phyloP scores from a whole-genome alignment of 73 alveolate genomes.

The Paraurostyla sp. region DNA sequence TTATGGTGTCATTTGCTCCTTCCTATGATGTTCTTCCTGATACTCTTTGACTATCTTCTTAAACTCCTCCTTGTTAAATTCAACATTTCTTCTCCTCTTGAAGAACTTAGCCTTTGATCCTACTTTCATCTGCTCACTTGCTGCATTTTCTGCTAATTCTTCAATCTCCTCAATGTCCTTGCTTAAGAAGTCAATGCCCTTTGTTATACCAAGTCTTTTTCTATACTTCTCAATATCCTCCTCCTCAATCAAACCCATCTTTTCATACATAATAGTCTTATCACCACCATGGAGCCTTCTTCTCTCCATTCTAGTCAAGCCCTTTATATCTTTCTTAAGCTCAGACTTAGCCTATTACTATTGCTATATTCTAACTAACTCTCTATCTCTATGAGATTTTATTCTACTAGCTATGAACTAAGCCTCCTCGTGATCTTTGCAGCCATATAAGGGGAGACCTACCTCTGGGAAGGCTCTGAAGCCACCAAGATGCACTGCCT shows the following conservation, averaged over 20 bases:
- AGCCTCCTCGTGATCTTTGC: slow-evolving; percentile 73
- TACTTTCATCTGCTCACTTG: slow-evolving; percentile 24
- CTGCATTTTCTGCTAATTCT: slow-evolving; percentile 18
- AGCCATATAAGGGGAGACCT: slow-evolving; percentile 79
- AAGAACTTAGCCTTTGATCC: slow-evolving; percentile 54
- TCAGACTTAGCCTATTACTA: background rate
- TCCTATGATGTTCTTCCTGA: slow-evolving; percentile 63
- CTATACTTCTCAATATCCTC: slow-evolving; percentile 48
- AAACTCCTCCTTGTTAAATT: slow-evolving; percentile 52
- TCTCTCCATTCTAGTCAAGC: slow-evolving; percentile 58
- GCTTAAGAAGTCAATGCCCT: background rate
- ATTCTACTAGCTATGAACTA: slow-evolving; percentile 44
- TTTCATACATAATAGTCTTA: slow-evolving; percentile 29
- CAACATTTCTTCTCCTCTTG: slow-evolving; percentile 34
- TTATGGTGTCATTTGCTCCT: slow-evolving; percentile 62
- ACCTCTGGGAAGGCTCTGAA: slow-evolving; percentile 85
- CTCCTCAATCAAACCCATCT: slow-evolving; percentile 65
- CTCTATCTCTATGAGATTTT: slow-evolving; percentile 14
- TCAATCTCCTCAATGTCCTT: slow-evolving; percentile 40
- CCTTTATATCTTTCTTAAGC: slow-evolving; percentile 53
- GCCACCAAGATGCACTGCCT: slow-evolving; percentile 89
- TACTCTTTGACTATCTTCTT: slow-evolving; percentile 34
- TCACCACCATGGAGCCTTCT: slow-evolving; percentile 67
- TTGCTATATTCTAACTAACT: background rate
- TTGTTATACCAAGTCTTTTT: slow-evolving; percentile 55